These are phyloP conservation scores for Plasmodium billcollinsi DNA, from an alignment of 169 alveolate genomes.

Conservation along the genomic window DNA sequence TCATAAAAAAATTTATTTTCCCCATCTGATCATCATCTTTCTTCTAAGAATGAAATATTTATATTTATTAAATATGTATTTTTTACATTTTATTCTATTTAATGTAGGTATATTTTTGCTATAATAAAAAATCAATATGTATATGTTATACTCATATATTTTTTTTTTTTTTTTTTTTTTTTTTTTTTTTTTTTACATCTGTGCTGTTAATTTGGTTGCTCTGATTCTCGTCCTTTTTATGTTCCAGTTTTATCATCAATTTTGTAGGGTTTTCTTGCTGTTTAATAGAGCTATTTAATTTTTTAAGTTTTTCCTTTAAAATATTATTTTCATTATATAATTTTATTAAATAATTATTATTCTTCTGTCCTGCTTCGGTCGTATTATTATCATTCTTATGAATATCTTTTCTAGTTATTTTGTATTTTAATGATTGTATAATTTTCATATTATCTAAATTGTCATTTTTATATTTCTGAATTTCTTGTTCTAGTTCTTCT, in stretches of 20 bases:
- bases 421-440: constrained; percentile 36
- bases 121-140: too few relatives aligned
- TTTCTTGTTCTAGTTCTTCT: constrained; percentile 14
- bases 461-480: constrained; percentile 37
- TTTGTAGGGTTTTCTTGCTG: background rate
- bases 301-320: constrained; percentile 65
- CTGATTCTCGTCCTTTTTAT: background rate
- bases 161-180: background rate
- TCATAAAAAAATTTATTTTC: constrained; percentile 40
- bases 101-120: background rate
- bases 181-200: constrained; percentile 15
- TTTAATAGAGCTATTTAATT: constrained; percentile 15
- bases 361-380: constrained; percentile 16
- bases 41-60: constrained; percentile 6
- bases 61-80: background rate
- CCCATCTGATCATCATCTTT: constrained; percentile 27
- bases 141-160: background rate
- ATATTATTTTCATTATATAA: constrained; percentile 66
- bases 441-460: constrained; percentile 27
- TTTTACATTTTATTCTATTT: background rate
- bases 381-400: constrained; percentile 12
- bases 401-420: constrained; percentile 26
- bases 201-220: background rate
- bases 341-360: constrained; percentile 58
- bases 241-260: constrained; percentile 3